Evolutionary conservation across 192 early-diverging fungal species (phyloP).

Genomic region (Tieghemiomyces parasiticus): DNA sequence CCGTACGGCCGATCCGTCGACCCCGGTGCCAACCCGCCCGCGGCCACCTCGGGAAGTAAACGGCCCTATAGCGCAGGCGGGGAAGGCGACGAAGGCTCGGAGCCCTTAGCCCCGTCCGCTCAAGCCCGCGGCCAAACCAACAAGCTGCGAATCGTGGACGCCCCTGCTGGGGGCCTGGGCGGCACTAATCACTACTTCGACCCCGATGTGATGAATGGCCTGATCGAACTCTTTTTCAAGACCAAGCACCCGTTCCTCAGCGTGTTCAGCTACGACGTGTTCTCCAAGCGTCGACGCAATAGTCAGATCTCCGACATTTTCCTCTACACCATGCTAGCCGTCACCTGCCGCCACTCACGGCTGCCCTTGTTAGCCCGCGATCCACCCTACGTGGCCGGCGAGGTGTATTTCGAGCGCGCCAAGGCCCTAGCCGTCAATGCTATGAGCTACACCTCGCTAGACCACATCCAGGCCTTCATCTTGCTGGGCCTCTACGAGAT

Average conservation of each 20-base stretch:
- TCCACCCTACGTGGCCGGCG: conserved; percentile 5
- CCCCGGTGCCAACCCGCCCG: too few relatives aligned
- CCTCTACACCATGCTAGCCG: neutral
- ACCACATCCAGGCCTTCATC: conserved; percentile 8
- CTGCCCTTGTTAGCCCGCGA: conserved; percentile 2
- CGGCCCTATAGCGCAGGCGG: too few relatives aligned
- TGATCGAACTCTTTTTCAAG: conserved; percentile 8
- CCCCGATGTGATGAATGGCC: neutral
- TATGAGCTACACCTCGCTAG: conserved; percentile 1
- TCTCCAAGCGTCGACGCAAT: neutral
- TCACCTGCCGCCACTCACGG: neutral
- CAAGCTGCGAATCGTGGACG: conserved; percentile 3
- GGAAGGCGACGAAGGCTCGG: too few relatives aligned
- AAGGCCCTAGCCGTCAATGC: neutral
- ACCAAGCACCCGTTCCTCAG: conserved; percentile 5
- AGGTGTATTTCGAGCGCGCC: neutral
- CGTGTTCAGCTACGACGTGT: conserved; percentile 1
- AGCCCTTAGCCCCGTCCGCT: neutral
- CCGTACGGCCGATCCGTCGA: too few relatives aligned
- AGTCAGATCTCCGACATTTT: conserved; percentile 1
- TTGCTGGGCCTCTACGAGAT: conserved; percentile 7
- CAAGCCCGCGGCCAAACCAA: neutral
- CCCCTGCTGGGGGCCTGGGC: neutral
- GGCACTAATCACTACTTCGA: neutral
- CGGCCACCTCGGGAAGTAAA: too few relatives aligned